Base-by-base conservation (phyloP, 768 basidiomycete species). In the Termitomyces eurrhizus region DNA sequence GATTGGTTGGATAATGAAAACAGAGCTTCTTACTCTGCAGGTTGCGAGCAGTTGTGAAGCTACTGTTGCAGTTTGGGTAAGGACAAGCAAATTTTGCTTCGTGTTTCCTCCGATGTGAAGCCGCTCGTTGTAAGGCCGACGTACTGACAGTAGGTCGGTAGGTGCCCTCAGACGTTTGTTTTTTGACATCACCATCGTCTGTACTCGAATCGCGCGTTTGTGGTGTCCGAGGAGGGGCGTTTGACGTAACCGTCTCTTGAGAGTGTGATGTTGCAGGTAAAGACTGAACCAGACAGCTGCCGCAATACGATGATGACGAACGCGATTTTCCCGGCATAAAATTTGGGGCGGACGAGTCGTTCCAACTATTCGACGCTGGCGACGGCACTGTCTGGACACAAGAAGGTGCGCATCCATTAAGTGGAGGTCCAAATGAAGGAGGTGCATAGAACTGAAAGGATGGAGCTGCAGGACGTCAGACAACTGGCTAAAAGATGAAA, bases 41-140 rank as follows among this genome's bases (percentile, higher is more conserved):
- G 14, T 63, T 63, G 12, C 57, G 62, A n/a, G 16, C 26, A 48
- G 58, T 56, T 3, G 62, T 63, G 33, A 61, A 61, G 18, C 21
- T 13, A 8, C 39, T 45, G 18, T 37, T 32, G 35, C 60, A 61
- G 11, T 39, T 24, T 2, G 14, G 9, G 33, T 48, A 48, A 4
- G 16, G 36, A 12, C 60, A 60, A 18, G 12, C 1, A 36, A 8
- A 61, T 37, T 45, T 61, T n/a, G 49, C 16, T 7, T 26, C 24
- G 35, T 61, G 32, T 56, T 61, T 61, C 32, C 60, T 36, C 7
- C 60, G 54, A 12, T 56, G 33, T 37, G 32, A 50, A 56, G 60
- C 60, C 8, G 60, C 46, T 45, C 55, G 55, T 45, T 46, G 49
- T 5, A 32, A 42, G n/a, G 54, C 55, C 4, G 16, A 21, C 18